These are phyloP conservation scores for Acacia confusa DNA, from an alignment of 306 rosid genomes.

Conservation along the genomic window DNA sequence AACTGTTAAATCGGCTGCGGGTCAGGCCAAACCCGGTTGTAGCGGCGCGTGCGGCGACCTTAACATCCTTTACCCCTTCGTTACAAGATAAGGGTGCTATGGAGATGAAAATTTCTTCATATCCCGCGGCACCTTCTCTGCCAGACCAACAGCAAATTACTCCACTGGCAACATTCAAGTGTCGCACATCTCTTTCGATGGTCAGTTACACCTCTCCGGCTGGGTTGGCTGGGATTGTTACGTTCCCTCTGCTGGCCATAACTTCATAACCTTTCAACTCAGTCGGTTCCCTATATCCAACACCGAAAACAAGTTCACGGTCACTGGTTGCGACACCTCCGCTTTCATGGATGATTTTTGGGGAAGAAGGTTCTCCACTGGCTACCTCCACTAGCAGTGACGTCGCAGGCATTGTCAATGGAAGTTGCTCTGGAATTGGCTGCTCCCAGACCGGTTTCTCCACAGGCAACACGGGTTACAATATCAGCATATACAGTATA, in stretches of 20 bases:
- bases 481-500: neutral
- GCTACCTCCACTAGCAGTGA: neutral
- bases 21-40: slow-evolving; percentile 6
- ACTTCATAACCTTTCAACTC: neutral
- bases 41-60: slow-evolving; percentile 1
- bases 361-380: neutral
- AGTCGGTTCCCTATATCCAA: neutral
- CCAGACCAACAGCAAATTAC: neutral
- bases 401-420: neutral
- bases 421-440: neutral
- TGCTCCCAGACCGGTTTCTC: slow-evolving; percentile 15
- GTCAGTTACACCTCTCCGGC: neutral
- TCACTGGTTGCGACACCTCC: neutral
- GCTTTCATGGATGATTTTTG: neutral
- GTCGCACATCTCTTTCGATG: neutral
- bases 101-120: slow-evolving; percentile 9
- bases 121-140: neutral
- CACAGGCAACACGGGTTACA: neutral
- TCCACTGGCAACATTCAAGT: neutral
- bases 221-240: neutral
- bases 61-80: slow-evolving; percentile 24
- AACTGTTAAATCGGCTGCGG: neutral
- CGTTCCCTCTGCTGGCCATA: neutral
- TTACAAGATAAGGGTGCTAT: neutral
- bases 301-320: neutral